These are phyloP conservation scores for Chytriomyces sp. DNA, from an alignment of 192 early-diverging fungal genomes.

Conservation along the genomic window DNA sequence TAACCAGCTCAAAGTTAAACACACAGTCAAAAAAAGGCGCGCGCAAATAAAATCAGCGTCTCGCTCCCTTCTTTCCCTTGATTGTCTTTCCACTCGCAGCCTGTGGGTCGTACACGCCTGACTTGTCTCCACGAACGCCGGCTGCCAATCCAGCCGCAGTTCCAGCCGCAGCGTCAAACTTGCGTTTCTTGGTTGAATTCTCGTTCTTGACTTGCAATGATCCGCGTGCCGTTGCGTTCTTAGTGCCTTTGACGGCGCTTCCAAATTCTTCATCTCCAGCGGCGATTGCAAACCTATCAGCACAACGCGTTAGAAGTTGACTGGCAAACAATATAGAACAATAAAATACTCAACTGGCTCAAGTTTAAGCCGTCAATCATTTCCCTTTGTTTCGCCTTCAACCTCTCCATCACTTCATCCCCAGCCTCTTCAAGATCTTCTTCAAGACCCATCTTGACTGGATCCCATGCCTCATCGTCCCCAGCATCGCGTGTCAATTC, in stretches of 20 bases:
- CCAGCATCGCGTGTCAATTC: slow-evolving; percentile 65
- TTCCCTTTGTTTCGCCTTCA: slow-evolving; percentile 77
- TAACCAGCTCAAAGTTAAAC: too few relatives aligned
- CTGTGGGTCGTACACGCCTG: slow-evolving; percentile 36
- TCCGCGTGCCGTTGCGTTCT: slow-evolving; percentile 47
- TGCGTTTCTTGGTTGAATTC: slow-evolving; percentile 59
- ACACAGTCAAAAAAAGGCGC: too few relatives aligned
- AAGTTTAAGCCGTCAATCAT: slow-evolving; percentile 80
- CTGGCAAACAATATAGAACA: slow-evolving; percentile 14
- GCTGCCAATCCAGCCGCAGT: slow-evolving; percentile 30
- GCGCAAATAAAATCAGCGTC: slow-evolving; percentile 2
- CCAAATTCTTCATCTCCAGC: slow-evolving; percentile 76
- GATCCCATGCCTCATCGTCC: slow-evolving; percentile 90
- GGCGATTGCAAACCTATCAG: slow-evolving; percentile 71
- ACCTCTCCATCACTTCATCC: slow-evolving; percentile 66
- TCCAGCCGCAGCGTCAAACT: slow-evolving; percentile 37
- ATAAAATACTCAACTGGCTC: slow-evolving; percentile 59
- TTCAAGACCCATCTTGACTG: slow-evolving; percentile 73
- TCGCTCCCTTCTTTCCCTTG: slow-evolving; percentile 39
- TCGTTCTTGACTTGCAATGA: slow-evolving; percentile 78
- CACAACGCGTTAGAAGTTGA: background rate
- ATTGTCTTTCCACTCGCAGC: slow-evolving; percentile 36
- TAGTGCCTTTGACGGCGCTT: slow-evolving; percentile 62
- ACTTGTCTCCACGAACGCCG: slow-evolving; percentile 26
- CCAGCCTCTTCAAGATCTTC: slow-evolving; percentile 88